phyloP scores from a whole-genome alignment of 1,139 yeast genomes.

The Pichia sp. region DNA sequence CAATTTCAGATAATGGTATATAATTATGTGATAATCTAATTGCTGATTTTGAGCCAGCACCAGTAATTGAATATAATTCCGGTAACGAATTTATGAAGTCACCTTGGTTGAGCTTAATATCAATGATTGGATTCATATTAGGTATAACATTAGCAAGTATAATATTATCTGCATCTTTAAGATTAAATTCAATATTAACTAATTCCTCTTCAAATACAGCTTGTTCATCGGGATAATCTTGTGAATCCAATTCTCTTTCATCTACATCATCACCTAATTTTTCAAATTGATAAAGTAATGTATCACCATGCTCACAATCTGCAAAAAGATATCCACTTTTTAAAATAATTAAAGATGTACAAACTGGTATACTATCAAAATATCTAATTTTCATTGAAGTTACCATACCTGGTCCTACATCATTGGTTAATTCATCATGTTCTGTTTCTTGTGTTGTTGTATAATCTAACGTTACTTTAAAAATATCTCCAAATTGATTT shows the following conservation, averaged over 20 bases:
- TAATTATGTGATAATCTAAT: conserved; percentile 55
- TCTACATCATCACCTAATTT: conserved; percentile 54
- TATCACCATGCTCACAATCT: conserved; percentile 57
- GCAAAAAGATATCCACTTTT: conserved; percentile 73
- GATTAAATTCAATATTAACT: conserved; percentile 31
- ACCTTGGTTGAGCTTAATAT: conserved; percentile 33
- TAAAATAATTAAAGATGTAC: conserved; percentile 52
- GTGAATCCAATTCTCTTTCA: conserved; percentile 30
- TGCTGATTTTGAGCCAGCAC: conserved; percentile 38
- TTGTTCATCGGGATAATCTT: conserved; percentile 27
- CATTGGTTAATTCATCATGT: conserved; percentile 9
- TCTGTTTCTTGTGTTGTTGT: conserved; percentile 27
- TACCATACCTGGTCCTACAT: conserved; percentile 33
- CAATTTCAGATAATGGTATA: conserved; percentile 53
- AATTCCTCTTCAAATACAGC: conserved; percentile 25
- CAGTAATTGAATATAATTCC: conserved; percentile 34
- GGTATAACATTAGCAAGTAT: conserved; percentile 49
- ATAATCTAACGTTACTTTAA: conserved; percentile 51
- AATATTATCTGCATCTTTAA: conserved; percentile 46
- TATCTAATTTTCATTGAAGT: conserved; percentile 42
- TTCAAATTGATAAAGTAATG: conserved; percentile 67
- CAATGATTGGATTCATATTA: conserved; percentile 51
- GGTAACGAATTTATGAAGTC: conserved; percentile 30
- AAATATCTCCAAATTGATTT: conserved; percentile 67
- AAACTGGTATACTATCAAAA: conserved; percentile 68